These are phyloP conservation scores for Ceratobasidium sp. DNA, from an alignment of 1,284 basidiomycete genomes.

Conservation along the genomic window DNA sequence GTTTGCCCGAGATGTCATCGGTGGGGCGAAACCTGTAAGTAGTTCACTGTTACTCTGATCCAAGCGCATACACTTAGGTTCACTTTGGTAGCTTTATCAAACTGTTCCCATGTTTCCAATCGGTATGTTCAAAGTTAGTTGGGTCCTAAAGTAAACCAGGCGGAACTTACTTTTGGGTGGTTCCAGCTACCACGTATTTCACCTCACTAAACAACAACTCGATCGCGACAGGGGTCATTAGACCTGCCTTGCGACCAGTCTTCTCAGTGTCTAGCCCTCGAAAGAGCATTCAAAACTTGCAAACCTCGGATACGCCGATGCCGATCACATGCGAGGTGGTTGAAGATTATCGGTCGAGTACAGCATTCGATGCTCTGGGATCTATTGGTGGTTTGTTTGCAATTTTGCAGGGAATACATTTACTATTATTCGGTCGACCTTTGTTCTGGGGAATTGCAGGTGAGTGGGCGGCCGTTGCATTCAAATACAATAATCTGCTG, in stretches of 20 bases:
- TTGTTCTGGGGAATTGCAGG: conserved; percentile 34
- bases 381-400: conserved; percentile 35
- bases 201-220: conserved; percentile 21
- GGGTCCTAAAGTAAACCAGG: neutral
- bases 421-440: conserved; percentile 29
- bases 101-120: conserved; percentile 25
- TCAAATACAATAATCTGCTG: neutral
- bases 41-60: too few relatives aligned
- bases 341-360: conserved; percentile 29
- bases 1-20: conserved; percentile 6
- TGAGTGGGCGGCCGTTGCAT: neutral
- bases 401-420: conserved; percentile 21
- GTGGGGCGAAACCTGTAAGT: conserved; percentile 29
- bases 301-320: neutral
- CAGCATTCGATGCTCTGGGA: conserved; percentile 22
- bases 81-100: conserved; percentile 1
- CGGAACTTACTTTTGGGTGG: neutral
- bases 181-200: conserved; percentile 1
- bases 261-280: conserved; percentile 7
- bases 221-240: conserved; percentile 11
- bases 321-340: conserved; percentile 30
- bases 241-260: neutral
- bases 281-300: conserved; percentile 19
- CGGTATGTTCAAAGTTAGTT: neutral
- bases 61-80: conserved; percentile 5